These are phyloP conservation scores for Paracoccidioides brasiliensis DNA, from an alignment of 2,329 filamentous ascomycete genomes.

Conservation along the genomic window DNA sequence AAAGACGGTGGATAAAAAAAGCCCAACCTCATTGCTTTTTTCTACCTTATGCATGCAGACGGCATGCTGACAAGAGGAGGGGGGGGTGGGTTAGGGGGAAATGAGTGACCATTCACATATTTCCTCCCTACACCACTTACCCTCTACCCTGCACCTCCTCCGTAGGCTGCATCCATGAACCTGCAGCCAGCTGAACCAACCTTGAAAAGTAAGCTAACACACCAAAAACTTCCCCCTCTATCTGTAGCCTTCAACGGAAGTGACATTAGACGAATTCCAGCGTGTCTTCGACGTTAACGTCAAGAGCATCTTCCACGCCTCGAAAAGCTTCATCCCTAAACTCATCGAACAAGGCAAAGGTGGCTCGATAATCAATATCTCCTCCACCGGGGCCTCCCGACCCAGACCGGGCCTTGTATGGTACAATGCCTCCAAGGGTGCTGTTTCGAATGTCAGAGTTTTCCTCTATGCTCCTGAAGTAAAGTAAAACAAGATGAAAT, in stretches of 20 bases:
- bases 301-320: conserved; percentile 29
- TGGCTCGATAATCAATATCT: conserved; percentile 34
- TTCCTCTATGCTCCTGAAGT: not conserved
- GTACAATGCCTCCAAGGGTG: conserved; percentile 35
- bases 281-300: conserved; percentile 34
- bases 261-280: conserved; percentile 33
- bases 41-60: not conserved
- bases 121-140: not conserved
- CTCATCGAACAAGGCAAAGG: conserved; percentile 29
- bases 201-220: not conserved
- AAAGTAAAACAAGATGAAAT: too few relatives aligned
- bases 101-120: not conserved
- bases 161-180: not conserved
- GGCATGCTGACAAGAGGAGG: not conserved
- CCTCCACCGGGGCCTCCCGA: conserved; percentile 30
- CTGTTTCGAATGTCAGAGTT: conserved; percentile 30
- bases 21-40: not conserved
- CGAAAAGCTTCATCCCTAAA: conserved; percentile 22
- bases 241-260: conserved; percentile 26
- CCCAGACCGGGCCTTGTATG: conserved; percentile 33
- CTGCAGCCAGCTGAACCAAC: not conserved
- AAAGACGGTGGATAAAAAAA: not conserved
- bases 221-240: not conserved
- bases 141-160: not conserved
- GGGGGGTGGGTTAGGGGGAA: too few relatives aligned